Evolutionary conservation across 352 stramenopile species (phyloP), one percentile per base, ranked within the genome.

Genomic region (Phytopythium sindhum): DNA sequence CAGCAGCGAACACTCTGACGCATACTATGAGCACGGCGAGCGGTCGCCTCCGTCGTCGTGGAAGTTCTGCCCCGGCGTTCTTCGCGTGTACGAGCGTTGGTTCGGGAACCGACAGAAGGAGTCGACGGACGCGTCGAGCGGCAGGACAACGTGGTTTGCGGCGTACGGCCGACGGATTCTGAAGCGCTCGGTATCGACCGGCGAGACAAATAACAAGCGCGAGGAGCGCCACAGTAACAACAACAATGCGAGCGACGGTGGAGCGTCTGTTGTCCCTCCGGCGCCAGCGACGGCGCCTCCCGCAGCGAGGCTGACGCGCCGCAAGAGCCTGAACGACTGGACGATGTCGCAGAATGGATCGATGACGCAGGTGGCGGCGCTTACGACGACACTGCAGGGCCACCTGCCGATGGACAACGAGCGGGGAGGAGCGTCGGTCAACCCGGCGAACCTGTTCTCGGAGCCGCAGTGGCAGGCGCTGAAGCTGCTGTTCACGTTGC

Each of bases 401-500:
- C 66, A 72, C 26, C 63, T 70, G 51, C 61, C 61, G 11, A 56
- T 68, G 12, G 53, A 58, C 23, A 47, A 23, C 37, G 53, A 60
- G 12, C 55, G 39, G 4, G 51, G 1, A 0, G 19, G 15, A 4
- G 23, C 35, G 26, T 24, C 23, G 14, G 23, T 51, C 28, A 78
- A 58, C 42, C 65, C 70, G 6, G 41, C 80, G 11, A 84, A 90
- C 24, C 67, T 91, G 23, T 94, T 94, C 64, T 88, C 86, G 47
- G 77, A 79, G 51, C 57, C 60, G 10, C 80, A 94, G 68, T 94
- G 86, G 86, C 80, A 86, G 53, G 86, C 86, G 8, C 65, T 94
- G 37, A 90, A 89, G 60, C 70, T 94, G 31, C 90, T 78, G 28
- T 94, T 90, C 61, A 76, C 69, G 23, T 70, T 92, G 10, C 69